Base-by-base conservation (phyloP, 768 basidiomycete species). In the Tricholoma sp. region DNA sequence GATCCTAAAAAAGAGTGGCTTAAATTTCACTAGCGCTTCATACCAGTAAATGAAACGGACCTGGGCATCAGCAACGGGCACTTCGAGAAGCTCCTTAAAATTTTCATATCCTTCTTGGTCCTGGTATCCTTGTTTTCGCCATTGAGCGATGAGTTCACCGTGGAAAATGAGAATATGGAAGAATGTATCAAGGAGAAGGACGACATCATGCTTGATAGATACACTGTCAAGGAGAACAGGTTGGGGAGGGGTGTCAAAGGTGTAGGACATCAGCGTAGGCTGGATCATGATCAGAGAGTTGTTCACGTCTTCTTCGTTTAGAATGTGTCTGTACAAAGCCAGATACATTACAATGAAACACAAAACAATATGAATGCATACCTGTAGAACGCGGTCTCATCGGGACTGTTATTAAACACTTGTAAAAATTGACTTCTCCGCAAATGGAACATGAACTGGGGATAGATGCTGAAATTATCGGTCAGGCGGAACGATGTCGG, bases 111-210 rank as follows among this genome's bases (percentile, higher is more conserved):
- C 95, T 69, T 98, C 95, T 73, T 98, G 96, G 0, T 99, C 95
- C 66, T 98, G 97, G 66, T 98, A 99, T 0, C 94, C 95, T 10
- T 92, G 91, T 72, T 98, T 98, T 51, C 96, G 84, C 97, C 97
- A 99, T 69, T 94, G 89, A 0, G 97, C 95, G 49, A 99, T 82
- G 18, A 93, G 91, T 70, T 96, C 93, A 18, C 97, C 97, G 68
- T 99, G 97, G 88, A 97, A 98, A 71, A 99, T 98, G 65, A 98
- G 88, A 63, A 98, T 97, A 69, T 99, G 96, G 93, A 99, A 98
- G 83, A 96, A 99, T 2, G 96, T 98, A 67, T 99, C 97, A 53
- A 99, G 87, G 9, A 99, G 83, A 31, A 99, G 85, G 66, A 99
- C 87, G 59, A 95, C 93, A 65, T 98, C 97, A 44, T 91, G 90